Base-by-base conservation (phyloP, 345 rosid species). In the Lumnitzera littorea region DNA sequence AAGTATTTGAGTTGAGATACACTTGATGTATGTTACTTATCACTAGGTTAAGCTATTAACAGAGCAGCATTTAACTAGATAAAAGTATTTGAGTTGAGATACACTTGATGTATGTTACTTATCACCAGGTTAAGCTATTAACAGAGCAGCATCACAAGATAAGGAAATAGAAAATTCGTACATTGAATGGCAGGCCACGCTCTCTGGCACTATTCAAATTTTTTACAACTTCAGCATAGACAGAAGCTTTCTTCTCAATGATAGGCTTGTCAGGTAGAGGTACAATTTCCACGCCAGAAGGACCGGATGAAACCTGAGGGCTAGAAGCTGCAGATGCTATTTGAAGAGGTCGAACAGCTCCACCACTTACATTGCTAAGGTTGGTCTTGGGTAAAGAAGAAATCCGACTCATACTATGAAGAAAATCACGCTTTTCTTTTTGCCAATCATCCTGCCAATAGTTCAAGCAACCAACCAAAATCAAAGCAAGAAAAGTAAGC, bases 351-450 rank as follows among this genome's bases (percentile, higher is more conserved):
- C 29, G 87, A 60, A 72, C 46, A 58, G 79, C 82, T n/a, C 66
- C 66, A 56, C 50, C 64, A 70, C 76, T 72, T 48, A 78, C 60
- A 69, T 82, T 81, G 56, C 55, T 48, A 63, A 74, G 48, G 69
- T 90, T 90, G 24, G 86, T 80, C 82, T 76, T 82, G 24, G 95
- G 97, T 67, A 91, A 73, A 64, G 87, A 74, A 67, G 99, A 84
- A 77, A 94, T 86, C 57, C 87, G 84, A 71, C 89, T 88, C 74
- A 94, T 81, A 74, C 96, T 94, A 78, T 83, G 97, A 65, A 90
- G 91, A 76, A 94, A 94, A 72, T 88, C 92, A 49, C 87, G 95
- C 59, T 85, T 94, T 78, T 86, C 96, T 69, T 88, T 94, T 71
- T 86, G 82, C 97, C 99, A 90, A 70, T 88, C 91, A 27, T 88